These are phyloP conservation scores for Leishmania turanica DNA, from an alignment of 208 protist species.

Conservation along the genomic window DNA sequence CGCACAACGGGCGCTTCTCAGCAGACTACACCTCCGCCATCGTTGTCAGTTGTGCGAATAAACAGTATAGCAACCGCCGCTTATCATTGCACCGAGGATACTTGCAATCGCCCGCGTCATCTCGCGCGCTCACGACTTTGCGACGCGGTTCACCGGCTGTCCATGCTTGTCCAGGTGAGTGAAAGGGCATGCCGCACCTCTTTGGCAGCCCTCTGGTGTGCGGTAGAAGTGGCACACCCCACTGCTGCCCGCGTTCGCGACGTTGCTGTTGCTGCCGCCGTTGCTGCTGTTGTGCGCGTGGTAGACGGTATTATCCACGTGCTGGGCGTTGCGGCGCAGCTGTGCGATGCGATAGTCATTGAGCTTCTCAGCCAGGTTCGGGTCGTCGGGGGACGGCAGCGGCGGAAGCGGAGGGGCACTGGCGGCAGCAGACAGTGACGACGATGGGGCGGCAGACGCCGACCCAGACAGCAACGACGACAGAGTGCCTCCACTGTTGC, in stretches of 20 bases:
- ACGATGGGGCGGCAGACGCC: not conserved
- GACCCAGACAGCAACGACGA: conserved; percentile 4
- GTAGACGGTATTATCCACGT: conserved; percentile 61
- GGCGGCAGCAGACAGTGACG: not conserved
- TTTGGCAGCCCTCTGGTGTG: conserved; percentile 65
- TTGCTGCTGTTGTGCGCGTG: conserved; percentile 10
- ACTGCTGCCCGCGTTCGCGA: not conserved
- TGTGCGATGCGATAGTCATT: conserved; percentile 80
- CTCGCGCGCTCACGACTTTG: not conserved
- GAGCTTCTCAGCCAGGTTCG: conserved; percentile 34
- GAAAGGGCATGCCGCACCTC: conserved; percentile 67
- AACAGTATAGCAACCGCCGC: not conserved
- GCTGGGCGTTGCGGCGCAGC: conserved; percentile 69
- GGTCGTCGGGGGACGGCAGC: conserved; percentile 32
- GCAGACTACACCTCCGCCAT: not conserved
- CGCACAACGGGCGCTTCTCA: not conserved
- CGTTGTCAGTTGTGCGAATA: not conserved
- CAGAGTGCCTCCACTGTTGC: conserved; percentile 4
- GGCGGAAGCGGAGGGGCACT: not conserved
- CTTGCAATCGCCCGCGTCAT: not conserved
- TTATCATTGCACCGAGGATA: not conserved
- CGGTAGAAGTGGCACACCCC: conserved; percentile 66
- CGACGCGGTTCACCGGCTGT: conserved; percentile 12
- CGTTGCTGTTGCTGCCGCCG: not conserved
- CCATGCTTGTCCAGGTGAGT: conserved; percentile 63